phyloP scores from a whole-genome alignment of 192 early-diverging fungal genomes.

The Coemansia sp. region DNA sequence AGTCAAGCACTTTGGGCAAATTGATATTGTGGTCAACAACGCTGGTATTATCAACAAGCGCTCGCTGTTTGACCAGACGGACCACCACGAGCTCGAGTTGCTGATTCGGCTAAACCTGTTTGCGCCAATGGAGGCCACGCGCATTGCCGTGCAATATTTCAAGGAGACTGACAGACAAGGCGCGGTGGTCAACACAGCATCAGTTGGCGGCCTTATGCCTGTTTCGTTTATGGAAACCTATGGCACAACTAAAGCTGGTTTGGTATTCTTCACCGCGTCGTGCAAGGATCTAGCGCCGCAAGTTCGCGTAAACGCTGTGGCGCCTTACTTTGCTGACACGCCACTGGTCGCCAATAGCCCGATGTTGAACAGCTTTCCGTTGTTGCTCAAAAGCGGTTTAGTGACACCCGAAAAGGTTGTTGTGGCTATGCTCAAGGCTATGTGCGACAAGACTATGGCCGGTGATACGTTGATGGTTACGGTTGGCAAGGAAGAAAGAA shows the following conservation, averaged over 20 bases:
- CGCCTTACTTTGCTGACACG: conserved; percentile 61
- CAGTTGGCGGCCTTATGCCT: conserved; percentile 64
- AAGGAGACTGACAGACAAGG: conserved; percentile 51
- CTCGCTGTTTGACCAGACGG: conserved; percentile 54
- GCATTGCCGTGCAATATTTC: conserved; percentile 67
- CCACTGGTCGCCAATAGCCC: conserved; percentile 52
- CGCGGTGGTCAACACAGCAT: conserved; percentile 73
- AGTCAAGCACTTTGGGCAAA: conserved; percentile 54
- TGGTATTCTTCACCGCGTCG: conserved; percentile 61
- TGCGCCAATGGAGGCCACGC: conserved; percentile 73
- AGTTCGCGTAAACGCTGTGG: conserved; percentile 66
- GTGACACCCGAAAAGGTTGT: conserved; percentile 55
- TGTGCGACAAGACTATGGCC: conserved; percentile 55
- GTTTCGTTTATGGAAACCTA: conserved; percentile 67
- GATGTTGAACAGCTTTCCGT: conserved; percentile 25
- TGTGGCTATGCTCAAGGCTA: conserved; percentile 58
- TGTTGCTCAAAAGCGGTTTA: conserved; percentile 34
- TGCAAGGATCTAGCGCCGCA: conserved; percentile 45
- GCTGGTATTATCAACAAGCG: conserved; percentile 59
- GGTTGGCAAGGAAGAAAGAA: conserved; percentile 29
- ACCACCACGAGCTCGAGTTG: conserved; percentile 56
- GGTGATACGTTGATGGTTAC: conserved; percentile 57
- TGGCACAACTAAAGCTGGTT: conserved; percentile 73
- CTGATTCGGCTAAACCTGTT: conserved; percentile 70
- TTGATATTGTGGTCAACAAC: conserved; percentile 65